Base-by-base conservation (phyloP, 495 filamentous ascomycete genomes). In the Lasiosphaeria hispida region DNA sequence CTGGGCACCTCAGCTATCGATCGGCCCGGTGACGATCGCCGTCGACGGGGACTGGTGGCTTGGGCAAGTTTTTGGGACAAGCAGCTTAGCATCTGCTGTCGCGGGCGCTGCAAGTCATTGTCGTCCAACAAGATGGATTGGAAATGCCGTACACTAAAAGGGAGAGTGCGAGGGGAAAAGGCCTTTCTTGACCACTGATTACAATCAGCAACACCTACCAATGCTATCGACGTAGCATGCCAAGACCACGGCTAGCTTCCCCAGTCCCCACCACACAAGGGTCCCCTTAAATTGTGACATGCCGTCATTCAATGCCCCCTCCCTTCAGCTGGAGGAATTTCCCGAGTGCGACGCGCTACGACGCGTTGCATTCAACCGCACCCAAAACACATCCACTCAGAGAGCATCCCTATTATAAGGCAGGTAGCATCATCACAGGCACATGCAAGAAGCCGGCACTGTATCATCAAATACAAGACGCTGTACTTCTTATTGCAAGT, bases 241-340 rank as follows among this genome's bases (percentile, higher is more conserved):
- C 49, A 53, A 53, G 43, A 37, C 35, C 42, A 23, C 36, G 37
- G 30, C 13, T 37, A 17, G 36, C 45, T 50, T 51, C 45, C 56
- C 56, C 56, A 49, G 48, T 23, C 56, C 39, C 58, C 48, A 53
- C 49, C 51, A 11, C 5, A 47, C 49, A 53, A 19, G 49, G 49
- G 57, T 40, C 8, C 17, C 41, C 17, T 55, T 55, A 47, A n/a
- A 60, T 51, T 60, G 51, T 39, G 30, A n/a, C 43, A 55, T 60
- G 58, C 58, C 51, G 58, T 60, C 58, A 60, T 60, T 59, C 57
- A 49, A 55, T 60, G 50, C 58, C 19, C 38, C 37, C 54, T 48
- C 43, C 2, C 13, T 10, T 13, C 39, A n/a, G 33, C 10, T 14
- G 10, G 10, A 13, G 23, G 17, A 33, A 42, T 33, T 54, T 51